These are phyloP conservation scores for Albophoma yamanashiensis DNA, from an alignment of 2,329 filamentous ascomycete species.

Conservation along the genomic window DNA sequence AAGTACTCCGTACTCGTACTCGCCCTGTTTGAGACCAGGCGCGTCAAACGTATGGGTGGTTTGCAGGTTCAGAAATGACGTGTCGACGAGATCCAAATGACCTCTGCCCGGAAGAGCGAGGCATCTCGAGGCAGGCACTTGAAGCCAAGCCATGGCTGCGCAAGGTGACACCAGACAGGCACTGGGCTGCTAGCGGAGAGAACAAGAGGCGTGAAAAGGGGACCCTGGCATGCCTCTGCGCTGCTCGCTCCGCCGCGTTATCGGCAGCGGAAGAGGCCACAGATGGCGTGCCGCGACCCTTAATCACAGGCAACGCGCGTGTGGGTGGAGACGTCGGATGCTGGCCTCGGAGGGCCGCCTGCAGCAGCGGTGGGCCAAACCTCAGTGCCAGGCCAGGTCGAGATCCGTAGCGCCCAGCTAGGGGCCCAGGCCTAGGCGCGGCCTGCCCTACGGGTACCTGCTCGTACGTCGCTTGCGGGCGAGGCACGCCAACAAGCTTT, in stretches of 20 bases:
- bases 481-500: background rate
- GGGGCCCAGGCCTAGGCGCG: background rate
- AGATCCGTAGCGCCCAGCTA: background rate
- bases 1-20: background rate
- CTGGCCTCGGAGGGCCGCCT: background rate
- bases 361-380: background rate
- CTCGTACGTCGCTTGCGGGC: background rate
- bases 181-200: background rate
- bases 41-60: background rate
- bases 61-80: background rate
- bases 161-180: background rate
- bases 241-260: background rate
- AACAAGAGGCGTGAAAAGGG: background rate
- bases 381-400: background rate
- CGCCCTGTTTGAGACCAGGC: background rate
- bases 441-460: background rate
- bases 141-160: background rate
- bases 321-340: background rate
- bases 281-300: slow-evolving; percentile 1
- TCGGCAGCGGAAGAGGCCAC: background rate
- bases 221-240: background rate
- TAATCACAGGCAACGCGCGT: background rate
- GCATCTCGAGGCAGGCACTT: background rate
- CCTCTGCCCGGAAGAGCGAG: background rate
- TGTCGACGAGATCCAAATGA: background rate